Evolutionary conservation across 2,329 filamentous ascomycete species (phyloP).

Genomic region (Neofusicoccum laricinum): DNA sequence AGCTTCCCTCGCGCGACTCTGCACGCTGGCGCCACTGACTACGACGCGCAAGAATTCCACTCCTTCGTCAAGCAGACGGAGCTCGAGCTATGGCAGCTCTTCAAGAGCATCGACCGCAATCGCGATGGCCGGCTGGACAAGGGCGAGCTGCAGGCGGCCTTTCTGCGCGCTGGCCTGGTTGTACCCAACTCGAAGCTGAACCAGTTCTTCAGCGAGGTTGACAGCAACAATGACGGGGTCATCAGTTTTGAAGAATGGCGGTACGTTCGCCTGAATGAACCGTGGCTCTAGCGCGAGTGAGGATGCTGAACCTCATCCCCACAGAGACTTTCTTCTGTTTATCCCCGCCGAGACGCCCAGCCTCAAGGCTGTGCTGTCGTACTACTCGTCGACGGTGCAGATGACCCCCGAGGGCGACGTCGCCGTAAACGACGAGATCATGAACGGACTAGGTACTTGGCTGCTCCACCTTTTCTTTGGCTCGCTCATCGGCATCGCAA

Average conservation of each 20-base stretch:
- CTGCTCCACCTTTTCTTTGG: slow-evolving; percentile 74
- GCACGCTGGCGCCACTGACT: slow-evolving; percentile 22
- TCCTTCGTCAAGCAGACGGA: slow-evolving; percentile 86
- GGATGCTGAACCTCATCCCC: slow-evolving; percentile 18
- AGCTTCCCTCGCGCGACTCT: background rate
- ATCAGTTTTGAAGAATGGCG: slow-evolving; percentile 96
- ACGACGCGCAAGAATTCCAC: slow-evolving; percentile 69
- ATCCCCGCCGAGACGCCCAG: slow-evolving; percentile 69
- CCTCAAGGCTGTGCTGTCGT: slow-evolving; percentile 80
- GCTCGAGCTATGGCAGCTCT: slow-evolving; percentile 75
- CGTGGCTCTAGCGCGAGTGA: background rate
- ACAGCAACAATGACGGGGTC: slow-evolving; percentile 79
- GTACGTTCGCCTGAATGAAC: slow-evolving; percentile 53
- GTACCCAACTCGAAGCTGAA: slow-evolving; percentile 75
- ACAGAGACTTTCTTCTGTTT: slow-evolving; percentile 89
- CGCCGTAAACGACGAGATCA: slow-evolving; percentile 82
- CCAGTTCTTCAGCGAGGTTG: slow-evolving; percentile 85
- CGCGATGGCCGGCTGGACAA: slow-evolving; percentile 83
- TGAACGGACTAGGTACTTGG: slow-evolving; percentile 91
- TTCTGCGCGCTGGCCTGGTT: slow-evolving; percentile 72
- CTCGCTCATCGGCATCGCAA: slow-evolving; percentile 68
- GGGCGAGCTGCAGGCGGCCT: slow-evolving; percentile 76
- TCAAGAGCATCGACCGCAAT: slow-evolving; percentile 82
- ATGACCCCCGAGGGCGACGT: slow-evolving; percentile 94
- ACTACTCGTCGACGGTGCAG: slow-evolving; percentile 85